A percentile compares a stretch with the other conserved stretches of the same genome.
Evolutionary conservation across 2,329 filamentous ascomycete species (phyloP).

Genomic region (Hypoxylon sp.): DNA sequence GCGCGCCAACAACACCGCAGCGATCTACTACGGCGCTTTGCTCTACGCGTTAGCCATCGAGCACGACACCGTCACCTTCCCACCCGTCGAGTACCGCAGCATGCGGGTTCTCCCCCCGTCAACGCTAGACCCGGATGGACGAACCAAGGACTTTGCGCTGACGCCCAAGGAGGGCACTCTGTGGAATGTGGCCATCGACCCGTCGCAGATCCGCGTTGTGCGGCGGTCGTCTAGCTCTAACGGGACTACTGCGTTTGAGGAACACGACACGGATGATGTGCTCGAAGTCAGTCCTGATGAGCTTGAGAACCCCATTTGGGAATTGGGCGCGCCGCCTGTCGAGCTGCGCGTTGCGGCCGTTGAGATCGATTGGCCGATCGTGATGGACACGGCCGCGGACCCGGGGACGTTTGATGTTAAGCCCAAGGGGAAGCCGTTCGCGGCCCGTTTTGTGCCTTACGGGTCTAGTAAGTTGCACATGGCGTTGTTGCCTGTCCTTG

Average conservation of each 20-base stretch:
- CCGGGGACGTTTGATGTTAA: conserved; percentile 42
- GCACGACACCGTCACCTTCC: conserved; percentile 29
- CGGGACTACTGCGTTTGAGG: conserved; percentile 5
- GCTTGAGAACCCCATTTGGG: conserved; percentile 48
- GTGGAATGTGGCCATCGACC: conserved; percentile 51
- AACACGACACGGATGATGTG: conserved; percentile 3
- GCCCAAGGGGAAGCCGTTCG: conserved; percentile 40
- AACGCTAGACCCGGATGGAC: conserved; percentile 39
- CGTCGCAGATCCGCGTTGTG: conserved; percentile 45
- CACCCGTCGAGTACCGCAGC: conserved; percentile 42
- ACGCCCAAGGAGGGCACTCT: conserved; percentile 33
- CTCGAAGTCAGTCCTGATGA: conserved; percentile 19
- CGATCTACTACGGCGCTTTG: conserved; percentile 48
- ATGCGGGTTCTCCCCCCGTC: conserved; percentile 29
- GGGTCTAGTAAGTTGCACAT: conserved; percentile 51
- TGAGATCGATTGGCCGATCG: conserved; percentile 49
- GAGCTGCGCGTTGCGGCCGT: conserved; percentile 47
- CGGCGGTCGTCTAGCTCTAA: conserved; percentile 5
- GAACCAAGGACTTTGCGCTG: conserved; percentile 43
- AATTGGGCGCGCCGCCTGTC: conserved; percentile 46
- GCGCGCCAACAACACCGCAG: conserved; percentile 47
- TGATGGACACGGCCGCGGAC: conserved; percentile 43
- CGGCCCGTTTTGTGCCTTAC: conserved; percentile 49
- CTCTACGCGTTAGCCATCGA: conserved; percentile 50
- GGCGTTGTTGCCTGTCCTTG: conserved; percentile 46